A percentile compares a stretch with the other conserved stretches of the same genome.
Conservation (phyloP, 805 yeast genomes). For the Spathaspora passalidarum region DNA sequence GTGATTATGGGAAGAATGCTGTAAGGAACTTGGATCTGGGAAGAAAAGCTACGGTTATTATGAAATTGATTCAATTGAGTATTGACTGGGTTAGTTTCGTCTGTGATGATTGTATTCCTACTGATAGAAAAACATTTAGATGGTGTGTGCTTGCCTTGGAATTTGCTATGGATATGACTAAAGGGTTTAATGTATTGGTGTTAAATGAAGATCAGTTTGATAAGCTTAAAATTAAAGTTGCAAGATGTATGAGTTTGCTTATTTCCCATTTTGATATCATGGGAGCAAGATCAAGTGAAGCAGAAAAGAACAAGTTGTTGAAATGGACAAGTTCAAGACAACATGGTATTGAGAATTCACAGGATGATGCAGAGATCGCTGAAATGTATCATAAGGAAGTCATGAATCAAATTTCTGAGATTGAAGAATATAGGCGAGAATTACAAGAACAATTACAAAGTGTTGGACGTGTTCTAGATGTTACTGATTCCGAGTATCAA, state of each 20-base stretch:
- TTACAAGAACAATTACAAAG: constrained; percentile 40
- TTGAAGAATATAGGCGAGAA: constrained; percentile 56
- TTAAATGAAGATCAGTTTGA: constrained; percentile 75
- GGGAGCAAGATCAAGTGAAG: constrained; percentile 91
- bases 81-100: constrained; percentile 91
- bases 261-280: constrained; percentile 96
- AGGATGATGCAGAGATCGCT: constrained; percentile 36
- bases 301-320: constrained; percentile 52
- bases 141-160: constrained; percentile 97
- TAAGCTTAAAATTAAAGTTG: constrained; percentile 73
- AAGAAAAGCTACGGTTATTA: constrained; percentile 63
- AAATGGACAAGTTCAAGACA: constrained; percentile 48
- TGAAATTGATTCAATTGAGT: constrained; percentile 69
- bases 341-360: constrained; percentile 47
- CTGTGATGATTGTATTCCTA: constrained; percentile 91
- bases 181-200: constrained; percentile 83
- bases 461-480: constrained; percentile 89
- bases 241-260: constrained; percentile 88
- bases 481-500: constrained; percentile 81
- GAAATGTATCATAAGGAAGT: constrained; percentile 63
- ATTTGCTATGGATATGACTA: constrained; percentile 91
- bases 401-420: constrained; percentile 56
- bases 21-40: constrained; percentile 61
- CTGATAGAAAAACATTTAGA: constrained; percentile 85
- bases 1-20: constrained; percentile 78